Percentiles rank a stretch among this genome's conserved stretches.
These are phyloP conservation scores for Pichia sp. DNA, from an alignment of 1,139 yeast species.

Conservation along the genomic window DNA sequence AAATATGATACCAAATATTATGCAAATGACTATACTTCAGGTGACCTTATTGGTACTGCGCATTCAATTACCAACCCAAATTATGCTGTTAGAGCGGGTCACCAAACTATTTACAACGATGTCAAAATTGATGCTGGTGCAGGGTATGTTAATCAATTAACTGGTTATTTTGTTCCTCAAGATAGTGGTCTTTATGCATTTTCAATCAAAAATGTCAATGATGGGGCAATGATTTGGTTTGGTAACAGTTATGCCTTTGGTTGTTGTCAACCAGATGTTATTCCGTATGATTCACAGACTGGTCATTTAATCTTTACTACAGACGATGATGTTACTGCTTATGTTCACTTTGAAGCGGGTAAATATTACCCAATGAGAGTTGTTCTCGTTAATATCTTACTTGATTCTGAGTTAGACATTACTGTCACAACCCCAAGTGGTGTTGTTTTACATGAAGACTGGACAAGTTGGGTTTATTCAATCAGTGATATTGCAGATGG, in stretches of 20 bases:
- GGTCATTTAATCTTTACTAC: slow-evolving; percentile 1
- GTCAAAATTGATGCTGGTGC: slow-evolving; percentile 29
- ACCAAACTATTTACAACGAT: slow-evolving; percentile 28
- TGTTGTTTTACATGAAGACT: slow-evolving; percentile 3
- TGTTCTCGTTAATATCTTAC: slow-evolving; percentile 8
- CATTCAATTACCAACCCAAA: slow-evolving; percentile 10
- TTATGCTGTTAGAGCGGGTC: slow-evolving; percentile 1
- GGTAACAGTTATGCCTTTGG: slow-evolving; percentile 19
- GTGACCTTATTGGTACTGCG: slow-evolving; percentile 8
- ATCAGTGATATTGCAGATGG: neutral
- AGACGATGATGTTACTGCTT: neutral
- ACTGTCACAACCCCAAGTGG: slow-evolving; percentile 4
- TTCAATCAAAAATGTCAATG: slow-evolving; percentile 15
- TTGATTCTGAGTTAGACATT: slow-evolving; percentile 4
- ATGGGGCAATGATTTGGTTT: slow-evolving; percentile 22
- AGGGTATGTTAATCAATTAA: slow-evolving; percentile 27
- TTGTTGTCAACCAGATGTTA: slow-evolving; percentile 18
- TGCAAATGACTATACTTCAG: slow-evolving; percentile 11
- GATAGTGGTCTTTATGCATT: slow-evolving; percentile 19
- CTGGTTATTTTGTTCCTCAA: slow-evolving; percentile 23
- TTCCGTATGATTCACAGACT: slow-evolving; percentile 1
- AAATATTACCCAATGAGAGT: slow-evolving; percentile 18
- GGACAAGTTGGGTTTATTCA: slow-evolving; percentile 7
- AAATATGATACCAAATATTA: slow-evolving; percentile 1
- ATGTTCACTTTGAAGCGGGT: slow-evolving; percentile 12